These are phyloP conservation scores for Lactifluus piperatus DNA, from an alignment of 768 basidiomycete species.

Conservation along the genomic window DNA sequence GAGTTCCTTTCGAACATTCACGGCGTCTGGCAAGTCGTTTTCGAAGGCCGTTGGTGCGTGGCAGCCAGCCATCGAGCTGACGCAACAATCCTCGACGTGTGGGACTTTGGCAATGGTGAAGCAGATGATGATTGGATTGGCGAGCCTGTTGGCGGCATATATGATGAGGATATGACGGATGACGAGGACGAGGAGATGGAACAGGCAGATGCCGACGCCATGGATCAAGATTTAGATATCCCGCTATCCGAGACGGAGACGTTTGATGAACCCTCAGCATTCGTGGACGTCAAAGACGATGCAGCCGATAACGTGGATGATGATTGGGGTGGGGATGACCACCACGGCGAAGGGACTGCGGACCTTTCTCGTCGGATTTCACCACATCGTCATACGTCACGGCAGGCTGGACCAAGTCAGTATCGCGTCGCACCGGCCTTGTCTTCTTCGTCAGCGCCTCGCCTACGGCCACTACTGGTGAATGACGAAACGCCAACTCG, in stretches of 20 bases:
- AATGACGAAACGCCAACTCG: constrained; percentile 54
- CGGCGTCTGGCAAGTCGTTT: constrained; percentile 97
- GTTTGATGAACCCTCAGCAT: constrained; percentile 21
- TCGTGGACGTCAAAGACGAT: constrained; percentile 12
- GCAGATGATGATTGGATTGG: constrained; percentile 74
- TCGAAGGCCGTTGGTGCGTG: constrained; percentile 90
- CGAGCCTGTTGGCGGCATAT: constrained; percentile 65
- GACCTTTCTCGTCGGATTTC: not conserved
- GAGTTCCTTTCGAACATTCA: constrained; percentile 87
- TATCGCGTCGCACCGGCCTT: not conserved
- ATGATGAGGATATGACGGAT: constrained; percentile 58
- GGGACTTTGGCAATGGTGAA: constrained; percentile 73
- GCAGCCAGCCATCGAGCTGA: constrained; percentile 83
- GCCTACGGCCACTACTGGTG: constrained; percentile 31
- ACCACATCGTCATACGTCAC: constrained; percentile 2
- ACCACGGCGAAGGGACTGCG: not conserved
- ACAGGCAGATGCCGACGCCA: constrained; percentile 55
- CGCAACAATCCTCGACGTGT: constrained; percentile 75
- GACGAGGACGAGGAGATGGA: constrained; percentile 44
- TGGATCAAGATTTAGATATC: constrained; percentile 56
- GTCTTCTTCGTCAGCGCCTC: constrained; percentile 24
- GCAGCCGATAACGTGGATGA: constrained; percentile 9
- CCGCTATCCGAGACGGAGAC: constrained; percentile 20
- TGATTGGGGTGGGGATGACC: constrained; percentile 8
- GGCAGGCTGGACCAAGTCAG: constrained; percentile 6